Evolutionary conservation across 495 filamentous ascomycete genomes (phyloP), one percentile per base, ranked within the genome.

Genomic region (Aspergillus cristatus): DNA sequence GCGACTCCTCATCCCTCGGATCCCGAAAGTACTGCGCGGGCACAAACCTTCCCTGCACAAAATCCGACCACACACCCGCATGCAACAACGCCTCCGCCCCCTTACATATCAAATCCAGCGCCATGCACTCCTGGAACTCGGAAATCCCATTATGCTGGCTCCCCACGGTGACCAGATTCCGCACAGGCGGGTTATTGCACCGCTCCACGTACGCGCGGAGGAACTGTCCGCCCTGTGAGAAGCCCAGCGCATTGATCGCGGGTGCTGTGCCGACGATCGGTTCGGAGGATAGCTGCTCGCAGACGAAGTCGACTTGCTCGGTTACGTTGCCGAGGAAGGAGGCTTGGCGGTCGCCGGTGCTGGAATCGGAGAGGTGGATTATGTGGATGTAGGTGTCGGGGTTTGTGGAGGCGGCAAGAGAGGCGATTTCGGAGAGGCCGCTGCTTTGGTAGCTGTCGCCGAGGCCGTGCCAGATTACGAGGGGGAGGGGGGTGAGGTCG

Each of bases 11-110:
- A 43, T 86, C 74, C 2, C 59, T 65, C 0, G 81, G 78, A 48
- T 91, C 76, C 16, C 90, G 79, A 67, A 81, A 97, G 59, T 99
- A 99, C 64, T 99, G 91, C 35, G 93, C 93, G 0, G 91, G 91
- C 4, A 98, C 86, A 5, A 98, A 65, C 17, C 68, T 72, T 34
- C 62, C 63, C 69, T 98, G 91, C 14, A 86, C 81, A 39, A 78
- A 79, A 12, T 64, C 55, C 15, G 67, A 72, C 88, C 88, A 98
- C 14, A 82, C 82, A 40, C 84, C 84, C 4, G 58, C 54, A 13
- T 75, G 75, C 13, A 97, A 63, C 28, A 94, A 61, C 0, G 72
- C 79, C 57, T 84, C 79, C 17, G 82, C 84, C 5, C 74, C 73
- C 30, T 78, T 76, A 63, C 91, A 98, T 1, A 94, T 42, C 74